phyloP scores from a whole-genome alignment of 2,329 filamentous ascomycete species.

The Amesomyces nigricolor region DNA sequence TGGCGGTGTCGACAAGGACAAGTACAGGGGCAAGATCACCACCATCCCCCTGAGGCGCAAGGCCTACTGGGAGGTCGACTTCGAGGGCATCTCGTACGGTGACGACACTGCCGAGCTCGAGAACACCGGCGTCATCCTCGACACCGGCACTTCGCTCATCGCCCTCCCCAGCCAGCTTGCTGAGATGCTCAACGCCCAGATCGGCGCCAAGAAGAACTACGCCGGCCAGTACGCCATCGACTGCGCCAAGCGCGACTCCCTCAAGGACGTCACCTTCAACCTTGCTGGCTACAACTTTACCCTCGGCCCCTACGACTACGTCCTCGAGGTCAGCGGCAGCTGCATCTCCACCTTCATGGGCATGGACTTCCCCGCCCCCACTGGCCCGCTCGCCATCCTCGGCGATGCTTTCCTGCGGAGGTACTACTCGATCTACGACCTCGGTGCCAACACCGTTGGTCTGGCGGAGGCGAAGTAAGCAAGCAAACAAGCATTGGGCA shows the following conservation, averaged over 20 bases:
- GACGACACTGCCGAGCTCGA: conserved; percentile 83
- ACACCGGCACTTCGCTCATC: conserved; percentile 97
- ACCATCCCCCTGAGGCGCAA: conserved; percentile 95
- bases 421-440: conserved; percentile 95
- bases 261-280: conserved; percentile 89
- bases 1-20: conserved; percentile 35
- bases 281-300: conserved; percentile 89
- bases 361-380: conserved; percentile 84
- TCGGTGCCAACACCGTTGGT: conserved; percentile 82
- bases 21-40: conserved; percentile 71
- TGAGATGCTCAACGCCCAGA: conserved; percentile 95
- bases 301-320: conserved; percentile 85
- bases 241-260: conserved; percentile 72
- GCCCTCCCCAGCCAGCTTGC: conserved; percentile 86
- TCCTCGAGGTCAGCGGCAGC: conserved; percentile 88
- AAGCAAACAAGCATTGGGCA: conserved; percentile 21
- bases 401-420: conserved; percentile 80
- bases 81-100: conserved; percentile 86
- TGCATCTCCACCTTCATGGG: conserved; percentile 98
- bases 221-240: conserved; percentile 96
- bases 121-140: conserved; percentile 90
- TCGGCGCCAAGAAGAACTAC: conserved; percentile 95
- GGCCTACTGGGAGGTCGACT: conserved; percentile 99
- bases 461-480: conserved; percentile 71
- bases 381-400: conserved; percentile 88